phyloP scores from a whole-genome alignment of 768 basidiomycete genomes.

The Punctularia strigosozonata region DNA sequence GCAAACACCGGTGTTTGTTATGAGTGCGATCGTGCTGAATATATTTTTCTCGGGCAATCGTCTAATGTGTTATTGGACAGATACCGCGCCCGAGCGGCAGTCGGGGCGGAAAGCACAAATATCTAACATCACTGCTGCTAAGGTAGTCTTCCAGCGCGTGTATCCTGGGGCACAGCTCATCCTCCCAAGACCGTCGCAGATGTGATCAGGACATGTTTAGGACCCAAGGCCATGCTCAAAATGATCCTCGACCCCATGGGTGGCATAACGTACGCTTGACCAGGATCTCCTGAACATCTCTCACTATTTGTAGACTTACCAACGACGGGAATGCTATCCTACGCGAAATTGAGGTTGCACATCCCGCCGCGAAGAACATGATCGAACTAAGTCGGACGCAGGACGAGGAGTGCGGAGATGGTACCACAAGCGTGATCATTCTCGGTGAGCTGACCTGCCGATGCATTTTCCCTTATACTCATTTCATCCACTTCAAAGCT shows the following conservation, averaged over 20 bases:
- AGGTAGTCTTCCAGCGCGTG: conserved; percentile 35
- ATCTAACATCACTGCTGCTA: conserved; percentile 94
- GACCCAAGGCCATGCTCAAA: conserved; percentile 97
- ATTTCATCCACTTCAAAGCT: conserved; percentile 30
- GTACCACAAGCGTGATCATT: conserved; percentile 97
- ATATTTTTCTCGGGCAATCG: neutral
- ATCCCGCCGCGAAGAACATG: conserved; percentile 99
- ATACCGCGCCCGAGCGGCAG: conserved; percentile 89
- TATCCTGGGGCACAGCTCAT: conserved; percentile 3
- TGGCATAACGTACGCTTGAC: conserved; percentile 71
- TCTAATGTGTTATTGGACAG: conserved; percentile 25
- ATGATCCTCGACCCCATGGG: conserved; percentile 99
- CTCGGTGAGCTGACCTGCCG: conserved; percentile 45
- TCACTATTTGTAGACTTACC: conserved; percentile 49
- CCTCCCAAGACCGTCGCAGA: conserved; percentile 79
- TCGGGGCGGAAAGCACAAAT: conserved; percentile 92
- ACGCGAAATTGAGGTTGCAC: conserved; percentile 96
- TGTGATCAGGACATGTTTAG: conserved; percentile 94
- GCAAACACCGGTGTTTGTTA: conserved; percentile 76
- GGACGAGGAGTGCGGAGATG: conserved; percentile 98
- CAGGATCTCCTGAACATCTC: neutral
- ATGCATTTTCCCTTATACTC: neutral
- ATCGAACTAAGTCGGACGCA: conserved; percentile 96
- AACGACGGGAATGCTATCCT: conserved; percentile 99
- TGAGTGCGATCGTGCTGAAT: conserved; percentile 38